Evolutionary conservation across 805 yeast genomes (phyloP).

Genomic region (Pichia scutulata): DNA sequence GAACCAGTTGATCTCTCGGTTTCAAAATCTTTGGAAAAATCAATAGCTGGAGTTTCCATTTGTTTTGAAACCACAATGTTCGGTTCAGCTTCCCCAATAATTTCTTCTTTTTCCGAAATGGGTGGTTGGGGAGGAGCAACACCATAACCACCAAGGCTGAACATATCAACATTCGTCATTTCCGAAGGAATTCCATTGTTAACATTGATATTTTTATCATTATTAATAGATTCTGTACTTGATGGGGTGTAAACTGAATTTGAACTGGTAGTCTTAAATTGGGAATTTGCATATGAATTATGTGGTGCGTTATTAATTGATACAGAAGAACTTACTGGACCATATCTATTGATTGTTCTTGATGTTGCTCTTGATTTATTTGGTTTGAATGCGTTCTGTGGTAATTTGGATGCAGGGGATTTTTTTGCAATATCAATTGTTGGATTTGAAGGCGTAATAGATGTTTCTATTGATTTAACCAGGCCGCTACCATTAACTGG

Average conservation of each 20-base stretch:
- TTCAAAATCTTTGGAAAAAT: background rate
- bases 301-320: background rate
- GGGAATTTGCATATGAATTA: conserved; percentile 9
- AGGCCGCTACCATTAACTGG: too few species aligned
- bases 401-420: background rate
- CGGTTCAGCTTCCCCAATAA: background rate
- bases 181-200: conserved; percentile 12
- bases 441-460: background rate
- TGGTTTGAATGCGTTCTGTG: background rate
- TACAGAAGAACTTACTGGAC: conserved; percentile 2
- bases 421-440: background rate
- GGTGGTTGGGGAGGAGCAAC: conserved; percentile 14
- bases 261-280: background rate
- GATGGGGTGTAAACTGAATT: conserved; percentile 2
- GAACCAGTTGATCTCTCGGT: background rate
- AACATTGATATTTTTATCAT: background rate
- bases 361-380: background rate
- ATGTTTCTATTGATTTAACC: background rate
- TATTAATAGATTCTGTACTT: background rate
- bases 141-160: conserved; percentile 27
- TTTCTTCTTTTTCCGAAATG: background rate
- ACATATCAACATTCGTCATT: conserved; percentile 21
- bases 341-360: conserved; percentile 5
- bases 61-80: background rate
- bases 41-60: background rate